A percentile compares a stretch with the other conserved stretches of the same genome.
phyloP scores from a whole-genome alignment of 768 basidiomycete genomes.

The Lepiota venenata region DNA sequence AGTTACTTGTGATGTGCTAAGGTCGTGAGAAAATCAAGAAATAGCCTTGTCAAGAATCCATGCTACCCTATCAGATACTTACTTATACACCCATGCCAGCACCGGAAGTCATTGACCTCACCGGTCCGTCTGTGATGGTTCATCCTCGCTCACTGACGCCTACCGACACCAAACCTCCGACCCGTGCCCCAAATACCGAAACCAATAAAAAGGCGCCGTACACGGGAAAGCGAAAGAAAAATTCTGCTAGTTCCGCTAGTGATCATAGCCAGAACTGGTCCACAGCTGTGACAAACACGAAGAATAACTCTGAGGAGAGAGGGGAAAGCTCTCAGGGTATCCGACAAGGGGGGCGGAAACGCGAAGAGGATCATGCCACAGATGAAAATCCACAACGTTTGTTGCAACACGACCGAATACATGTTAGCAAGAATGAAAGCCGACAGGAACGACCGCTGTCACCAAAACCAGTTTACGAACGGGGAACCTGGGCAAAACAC shows the following conservation, averaged over 20 bases:
- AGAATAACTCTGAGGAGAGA: constrained; percentile 17
- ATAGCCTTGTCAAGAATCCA: neutral
- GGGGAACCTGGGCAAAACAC: neutral
- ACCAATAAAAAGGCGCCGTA: constrained; percentile 16
- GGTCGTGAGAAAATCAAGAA: neutral
- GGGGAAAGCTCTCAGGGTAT: neutral
- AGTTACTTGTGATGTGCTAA: neutral
- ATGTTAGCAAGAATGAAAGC: neutral
- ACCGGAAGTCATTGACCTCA: constrained; percentile 32
- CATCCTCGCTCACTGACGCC: neutral
- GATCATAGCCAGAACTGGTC: constrained; percentile 16
- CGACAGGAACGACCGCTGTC: neutral
- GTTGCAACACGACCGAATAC: neutral
- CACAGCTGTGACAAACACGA: constrained; percentile 14
- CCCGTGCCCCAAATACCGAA: neutral
- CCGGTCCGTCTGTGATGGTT: constrained; percentile 14
- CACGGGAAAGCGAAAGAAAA: constrained; percentile 19
- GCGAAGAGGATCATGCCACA: neutral
- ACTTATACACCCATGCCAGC: neutral
- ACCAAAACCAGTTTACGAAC: neutral
- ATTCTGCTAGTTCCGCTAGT: constrained; percentile 18
- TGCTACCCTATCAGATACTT: neutral
- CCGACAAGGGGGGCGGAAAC: constrained; percentile 11
- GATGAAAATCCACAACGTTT: neutral
- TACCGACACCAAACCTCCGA: neutral